A percentile compares a stretch with the other conserved stretches of the same genome.
Evolutionary conservation across 371 early-diverging fungal species (phyloP).

Genomic region (Mortierella polycephala): DNA sequence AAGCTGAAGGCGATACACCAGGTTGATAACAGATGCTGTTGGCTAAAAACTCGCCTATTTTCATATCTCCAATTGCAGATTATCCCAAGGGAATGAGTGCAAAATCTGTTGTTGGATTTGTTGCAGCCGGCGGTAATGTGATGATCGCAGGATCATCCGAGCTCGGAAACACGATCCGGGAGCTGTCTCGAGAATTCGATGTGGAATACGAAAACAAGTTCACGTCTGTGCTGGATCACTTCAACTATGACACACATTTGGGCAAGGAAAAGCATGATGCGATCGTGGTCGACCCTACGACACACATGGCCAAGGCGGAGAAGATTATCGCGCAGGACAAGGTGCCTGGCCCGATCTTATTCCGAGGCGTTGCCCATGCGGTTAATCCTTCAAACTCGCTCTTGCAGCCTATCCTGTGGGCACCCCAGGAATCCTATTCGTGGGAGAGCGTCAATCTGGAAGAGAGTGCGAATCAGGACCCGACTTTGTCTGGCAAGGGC

Average conservation of each 20-base stretch:
- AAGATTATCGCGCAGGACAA: constrained; percentile 56
- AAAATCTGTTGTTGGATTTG: constrained; percentile 80
- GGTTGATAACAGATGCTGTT: background rate
- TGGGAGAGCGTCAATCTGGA: constrained; percentile 55
- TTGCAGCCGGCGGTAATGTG: constrained; percentile 93
- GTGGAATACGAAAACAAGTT: constrained; percentile 78
- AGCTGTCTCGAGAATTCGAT: constrained; percentile 88
- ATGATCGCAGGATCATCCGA: constrained; percentile 75
- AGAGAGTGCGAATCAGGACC: constrained; percentile 53
- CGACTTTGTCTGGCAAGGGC: constrained; percentile 60
- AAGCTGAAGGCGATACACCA: too few species aligned
- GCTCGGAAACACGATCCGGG: constrained; percentile 76
- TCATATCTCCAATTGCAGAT: constrained; percentile 20
- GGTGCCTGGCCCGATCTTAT: constrained; percentile 68
- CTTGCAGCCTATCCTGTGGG: constrained; percentile 74
- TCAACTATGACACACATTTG: constrained; percentile 56
- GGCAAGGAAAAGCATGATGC: constrained; percentile 55
- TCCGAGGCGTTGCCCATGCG: constrained; percentile 81
- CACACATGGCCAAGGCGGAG: constrained; percentile 53
- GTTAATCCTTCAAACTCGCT: constrained; percentile 67
- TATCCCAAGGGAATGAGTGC: constrained; percentile 63
- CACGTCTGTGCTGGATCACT: constrained; percentile 77
- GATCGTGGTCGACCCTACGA: constrained; percentile 55
- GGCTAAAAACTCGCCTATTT: constrained; percentile 1
- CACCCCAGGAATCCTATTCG: constrained; percentile 71